phyloP scores from a whole-genome alignment of 164 flowering plant genomes.

The Pachysandra terminalis region DNA sequence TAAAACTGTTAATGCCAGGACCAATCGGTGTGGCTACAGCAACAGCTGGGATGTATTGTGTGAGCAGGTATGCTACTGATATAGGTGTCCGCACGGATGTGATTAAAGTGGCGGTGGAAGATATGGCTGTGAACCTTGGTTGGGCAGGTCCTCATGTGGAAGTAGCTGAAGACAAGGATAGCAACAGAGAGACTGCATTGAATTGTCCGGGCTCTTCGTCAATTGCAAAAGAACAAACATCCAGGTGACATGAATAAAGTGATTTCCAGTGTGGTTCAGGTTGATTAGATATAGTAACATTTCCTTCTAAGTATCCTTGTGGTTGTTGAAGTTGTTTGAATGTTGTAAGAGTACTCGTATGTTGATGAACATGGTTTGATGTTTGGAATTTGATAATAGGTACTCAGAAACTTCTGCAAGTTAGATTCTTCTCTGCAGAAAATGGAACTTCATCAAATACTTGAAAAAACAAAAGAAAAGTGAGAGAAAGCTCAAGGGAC shows the following conservation, averaged over 20 bases:
- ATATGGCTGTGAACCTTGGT: conserved; percentile 70
- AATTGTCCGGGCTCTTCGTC: background rate
- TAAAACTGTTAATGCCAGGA: conserved; percentile 76
- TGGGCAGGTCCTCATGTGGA: conserved; percentile 28
- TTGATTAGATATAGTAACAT: too few species aligned
- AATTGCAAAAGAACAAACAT: background rate
- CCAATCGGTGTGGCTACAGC: conserved; percentile 83
- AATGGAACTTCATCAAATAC: too few species aligned
- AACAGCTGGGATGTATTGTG: conserved; percentile 90
- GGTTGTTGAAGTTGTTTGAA: too few species aligned
- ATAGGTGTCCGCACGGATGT: conserved; percentile 94
- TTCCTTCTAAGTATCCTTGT: too few species aligned
- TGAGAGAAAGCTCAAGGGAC: too few species aligned
- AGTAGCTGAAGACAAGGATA: conserved; percentile 15
- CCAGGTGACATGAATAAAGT: conserved; percentile 1
- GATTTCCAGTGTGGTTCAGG: too few species aligned
- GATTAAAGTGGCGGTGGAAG: conserved; percentile 87
- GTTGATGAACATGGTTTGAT: too few species aligned
- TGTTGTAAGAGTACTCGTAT: too few species aligned
- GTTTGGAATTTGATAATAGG: too few species aligned
- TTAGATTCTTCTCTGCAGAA: too few species aligned
- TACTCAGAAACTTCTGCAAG: too few species aligned
- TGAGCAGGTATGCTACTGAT: conserved; percentile 92
- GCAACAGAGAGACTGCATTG: background rate
- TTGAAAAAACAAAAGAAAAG: too few species aligned